Base-by-base conservation (phyloP, 371 early-diverging fungal genomes). In the Smittium mucronatum region DNA sequence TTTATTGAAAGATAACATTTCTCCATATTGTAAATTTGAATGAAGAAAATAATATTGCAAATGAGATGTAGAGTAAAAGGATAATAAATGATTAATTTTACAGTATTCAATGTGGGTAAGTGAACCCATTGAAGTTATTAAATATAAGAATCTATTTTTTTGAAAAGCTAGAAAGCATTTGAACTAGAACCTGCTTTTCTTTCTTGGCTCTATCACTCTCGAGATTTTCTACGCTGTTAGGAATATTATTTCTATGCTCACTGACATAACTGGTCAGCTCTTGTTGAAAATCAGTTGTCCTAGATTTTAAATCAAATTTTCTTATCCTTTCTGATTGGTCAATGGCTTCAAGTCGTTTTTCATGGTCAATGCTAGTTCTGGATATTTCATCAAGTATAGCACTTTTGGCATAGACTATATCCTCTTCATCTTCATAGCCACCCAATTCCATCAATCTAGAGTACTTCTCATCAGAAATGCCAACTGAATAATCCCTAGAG, bases 311-410 rank as follows among this genome's bases (percentile, higher is more conserved):
- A 68, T 89, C 89, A 67, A 83, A 81, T 59, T 84, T 81, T 0
- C 91, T 78, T 70, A 82, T 59, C 69, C 84, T 85, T 70, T 89
- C 87, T 36, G 87, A 85, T 63, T 84, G 78, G 2, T 83, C 82
- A 71, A 91, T 73, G 1, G 92, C 92, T 58, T 84, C 83, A 57
- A 91, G 71, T 17, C 92, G 81, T 35, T 81, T 80, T 17, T 81
- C 71, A 33, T 86, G 86, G 75, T 91, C 85, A 0, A 89, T 84
- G 1, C 85, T 84, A 28, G 90, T 84, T 57, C 84, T 78, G 0
- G 78, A 66, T n/a, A 92, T 85, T 73, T 92, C 87, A 69, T 84
- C 82, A 67, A 92, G 74, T 29, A 91, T 86, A 57, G 81, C 82
- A 68, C 81, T 77, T 73, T 87, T 82, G 11, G 74, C 78, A n/a